Evolutionary conservation across 2,329 filamentous ascomycete genomes (phyloP).

Genomic region (Pseudocercospora pini-densiflorae): DNA sequence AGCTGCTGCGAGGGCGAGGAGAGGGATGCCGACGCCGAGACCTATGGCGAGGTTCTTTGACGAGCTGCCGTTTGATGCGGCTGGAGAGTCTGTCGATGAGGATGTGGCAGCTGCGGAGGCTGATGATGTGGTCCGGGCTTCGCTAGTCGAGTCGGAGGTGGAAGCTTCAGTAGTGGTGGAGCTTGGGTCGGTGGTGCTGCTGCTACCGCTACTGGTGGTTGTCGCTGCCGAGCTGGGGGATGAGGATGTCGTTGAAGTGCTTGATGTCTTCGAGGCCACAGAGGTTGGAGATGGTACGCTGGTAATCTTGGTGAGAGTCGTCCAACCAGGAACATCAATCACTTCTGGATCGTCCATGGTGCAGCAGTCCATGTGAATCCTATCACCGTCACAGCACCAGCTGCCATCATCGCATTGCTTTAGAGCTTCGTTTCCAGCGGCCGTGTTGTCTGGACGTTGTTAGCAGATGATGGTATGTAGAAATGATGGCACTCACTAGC

Average conservation of each 20-base stretch:
- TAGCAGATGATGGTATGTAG: background rate
- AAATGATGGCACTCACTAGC: conserved; percentile 25
- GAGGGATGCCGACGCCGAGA: conserved; percentile 13
- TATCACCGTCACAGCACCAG: conserved; percentile 40
- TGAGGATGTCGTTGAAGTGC: background rate
- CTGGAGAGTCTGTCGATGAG: background rate
- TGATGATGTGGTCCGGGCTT: conserved; percentile 8
- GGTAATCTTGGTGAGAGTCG: conserved; percentile 26
- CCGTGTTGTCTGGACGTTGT: conserved; percentile 24
- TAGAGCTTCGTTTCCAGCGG: conserved; percentile 39
- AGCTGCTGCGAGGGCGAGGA: conserved; percentile 7
- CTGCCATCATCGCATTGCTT: conserved; percentile 34
- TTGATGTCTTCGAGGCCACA: conserved; percentile 3
- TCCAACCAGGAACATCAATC: conserved; percentile 27
- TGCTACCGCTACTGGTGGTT: background rate
- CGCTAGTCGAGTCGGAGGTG: conserved; percentile 12
- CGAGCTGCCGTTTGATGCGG: conserved; percentile 3
- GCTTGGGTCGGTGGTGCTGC: conserved; percentile 1
- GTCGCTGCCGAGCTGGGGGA: background rate
- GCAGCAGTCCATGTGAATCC: conserved; percentile 28
- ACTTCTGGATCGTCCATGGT: conserved; percentile 20
- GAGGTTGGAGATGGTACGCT: conserved; percentile 20
- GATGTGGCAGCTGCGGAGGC: background rate
- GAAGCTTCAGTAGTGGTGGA: background rate
- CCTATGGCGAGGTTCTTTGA: conserved; percentile 16